phyloP scores from a whole-genome alignment of 345 rosid genomes.

The Melastoma malabathricum region DNA sequence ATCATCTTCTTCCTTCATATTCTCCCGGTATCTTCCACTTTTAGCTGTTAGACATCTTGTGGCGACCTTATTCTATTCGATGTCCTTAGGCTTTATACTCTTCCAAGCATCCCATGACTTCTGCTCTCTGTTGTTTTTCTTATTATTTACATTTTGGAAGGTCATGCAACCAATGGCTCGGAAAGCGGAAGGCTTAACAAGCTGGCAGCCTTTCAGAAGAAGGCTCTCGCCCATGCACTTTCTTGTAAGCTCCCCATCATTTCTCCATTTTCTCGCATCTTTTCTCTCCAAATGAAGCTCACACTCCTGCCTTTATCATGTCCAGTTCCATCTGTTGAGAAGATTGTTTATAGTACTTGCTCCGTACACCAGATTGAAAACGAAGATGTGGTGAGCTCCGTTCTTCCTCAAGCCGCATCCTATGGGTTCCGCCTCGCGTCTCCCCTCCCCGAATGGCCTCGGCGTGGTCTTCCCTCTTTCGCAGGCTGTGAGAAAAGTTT shows the following conservation, averaged over 20 bases:
- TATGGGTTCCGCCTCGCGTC: conserved; percentile 46
- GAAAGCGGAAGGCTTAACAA: conserved; percentile 48
- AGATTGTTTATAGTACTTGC: conserved; percentile 83
- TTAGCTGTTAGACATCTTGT: not conserved
- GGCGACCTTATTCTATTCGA: not conserved
- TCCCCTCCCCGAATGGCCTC: conserved; percentile 64
- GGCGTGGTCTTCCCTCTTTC: conserved; percentile 63
- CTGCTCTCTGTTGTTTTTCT: not conserved
- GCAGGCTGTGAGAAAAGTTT: conserved; percentile 46
- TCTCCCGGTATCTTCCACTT: conserved; percentile 18
- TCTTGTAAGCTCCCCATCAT: conserved; percentile 40
- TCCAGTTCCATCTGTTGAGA: conserved; percentile 53
- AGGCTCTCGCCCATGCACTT: conserved; percentile 72
- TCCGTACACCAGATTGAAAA: conserved; percentile 78
- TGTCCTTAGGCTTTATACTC: not conserved
- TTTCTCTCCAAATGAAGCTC: not conserved
- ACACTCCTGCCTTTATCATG: not conserved
- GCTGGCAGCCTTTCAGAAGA: conserved; percentile 75
- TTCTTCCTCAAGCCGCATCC: conserved; percentile 40
- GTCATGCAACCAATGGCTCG: conserved; percentile 11
- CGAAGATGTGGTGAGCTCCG: conserved; percentile 66
- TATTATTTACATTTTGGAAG: conserved; percentile 7
- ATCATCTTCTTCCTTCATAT: conserved; percentile 83
- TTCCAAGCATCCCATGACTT: not conserved
- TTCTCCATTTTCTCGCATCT: too few species aligned